phyloP scores from a whole-genome alignment of 2,329 filamentous ascomycete genomes.

The Aspergillus floridensis region DNA sequence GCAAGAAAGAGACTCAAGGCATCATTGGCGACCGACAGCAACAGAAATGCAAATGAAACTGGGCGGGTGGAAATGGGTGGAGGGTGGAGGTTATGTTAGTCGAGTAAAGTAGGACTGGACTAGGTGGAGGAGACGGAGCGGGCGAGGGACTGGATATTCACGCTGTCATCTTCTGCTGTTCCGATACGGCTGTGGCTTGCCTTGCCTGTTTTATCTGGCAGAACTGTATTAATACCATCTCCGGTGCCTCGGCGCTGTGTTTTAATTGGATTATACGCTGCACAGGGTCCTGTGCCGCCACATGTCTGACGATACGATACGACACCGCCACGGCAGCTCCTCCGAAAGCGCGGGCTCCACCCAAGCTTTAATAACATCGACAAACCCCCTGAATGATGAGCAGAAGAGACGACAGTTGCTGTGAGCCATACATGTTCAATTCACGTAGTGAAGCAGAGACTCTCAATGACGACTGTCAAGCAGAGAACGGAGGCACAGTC shows the following conservation, averaged over 20 bases:
- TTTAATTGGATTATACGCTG: too few species aligned
- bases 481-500: too few species aligned
- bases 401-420: background rate
- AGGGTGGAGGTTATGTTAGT: background rate
- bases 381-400: conserved; percentile 18
- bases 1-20: background rate
- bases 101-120: background rate
- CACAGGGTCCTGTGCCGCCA: conserved; percentile 2
- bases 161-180: conserved; percentile 5
- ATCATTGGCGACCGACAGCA: conserved; percentile 3
- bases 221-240: background rate
- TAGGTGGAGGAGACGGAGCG: background rate
- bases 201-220: background rate
- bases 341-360: conserved; percentile 17
- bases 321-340: conserved; percentile 20
- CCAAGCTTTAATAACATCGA: conserved; percentile 16
- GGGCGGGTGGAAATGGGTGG: background rate
- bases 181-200: background rate
- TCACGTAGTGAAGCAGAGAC: too few species aligned
- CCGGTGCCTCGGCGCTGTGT: conserved; percentile 2
- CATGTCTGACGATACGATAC: conserved; percentile 7
- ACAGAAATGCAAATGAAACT: background rate
- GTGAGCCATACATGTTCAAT: background rate
- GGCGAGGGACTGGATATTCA: background rate
- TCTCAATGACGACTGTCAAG: too few species aligned